A percentile compares a stretch with the other conserved stretches of the same genome.
phyloP scores from a whole-genome alignment of 148 eudicot species.

The Agrostemma githago region DNA sequence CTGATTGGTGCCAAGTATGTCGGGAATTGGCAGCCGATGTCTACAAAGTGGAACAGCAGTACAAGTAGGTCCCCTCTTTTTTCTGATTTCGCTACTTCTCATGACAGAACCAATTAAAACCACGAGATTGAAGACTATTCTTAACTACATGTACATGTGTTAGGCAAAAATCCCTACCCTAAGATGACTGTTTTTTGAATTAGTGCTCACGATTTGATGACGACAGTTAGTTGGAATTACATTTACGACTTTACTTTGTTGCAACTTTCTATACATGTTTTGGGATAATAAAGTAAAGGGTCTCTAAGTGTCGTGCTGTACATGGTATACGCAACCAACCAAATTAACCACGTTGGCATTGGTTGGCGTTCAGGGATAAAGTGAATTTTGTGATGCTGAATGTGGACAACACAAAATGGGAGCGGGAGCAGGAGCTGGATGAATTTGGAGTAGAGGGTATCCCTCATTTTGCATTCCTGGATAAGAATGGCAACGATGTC shows the following conservation, averaged over 20 bases:
- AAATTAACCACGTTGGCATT: too few relatives aligned
- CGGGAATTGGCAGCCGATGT: conserved; percentile 89
- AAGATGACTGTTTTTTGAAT: background rate
- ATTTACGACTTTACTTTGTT: too few relatives aligned
- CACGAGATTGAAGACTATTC: background rate
- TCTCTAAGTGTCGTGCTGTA: too few relatives aligned
- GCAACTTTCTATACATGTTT: background rate
- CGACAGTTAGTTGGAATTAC: too few relatives aligned
- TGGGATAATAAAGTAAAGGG: too few relatives aligned
- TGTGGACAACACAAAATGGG: conserved; percentile 98
- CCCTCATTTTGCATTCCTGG: conserved; percentile 96
- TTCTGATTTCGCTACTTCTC: background rate
- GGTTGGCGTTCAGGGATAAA: conserved; percentile 49
- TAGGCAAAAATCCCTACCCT: background rate
- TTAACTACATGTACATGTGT: background rate
- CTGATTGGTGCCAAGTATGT: conserved; percentile 99
- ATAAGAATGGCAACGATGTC: conserved; percentile 76
- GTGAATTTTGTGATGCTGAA: conserved; percentile 98
- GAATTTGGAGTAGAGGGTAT: conserved; percentile 98
- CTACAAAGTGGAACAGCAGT: conserved; percentile 89
- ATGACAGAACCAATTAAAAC: too few relatives aligned
- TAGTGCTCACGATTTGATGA: too few relatives aligned
- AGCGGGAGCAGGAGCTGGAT: conserved; percentile 99
- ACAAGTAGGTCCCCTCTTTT: conserved; percentile 41
- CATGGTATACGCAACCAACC: too few relatives aligned